Conservation (phyloP, 164 flowering plant genomes). For the Vitis vinifera region DNA sequence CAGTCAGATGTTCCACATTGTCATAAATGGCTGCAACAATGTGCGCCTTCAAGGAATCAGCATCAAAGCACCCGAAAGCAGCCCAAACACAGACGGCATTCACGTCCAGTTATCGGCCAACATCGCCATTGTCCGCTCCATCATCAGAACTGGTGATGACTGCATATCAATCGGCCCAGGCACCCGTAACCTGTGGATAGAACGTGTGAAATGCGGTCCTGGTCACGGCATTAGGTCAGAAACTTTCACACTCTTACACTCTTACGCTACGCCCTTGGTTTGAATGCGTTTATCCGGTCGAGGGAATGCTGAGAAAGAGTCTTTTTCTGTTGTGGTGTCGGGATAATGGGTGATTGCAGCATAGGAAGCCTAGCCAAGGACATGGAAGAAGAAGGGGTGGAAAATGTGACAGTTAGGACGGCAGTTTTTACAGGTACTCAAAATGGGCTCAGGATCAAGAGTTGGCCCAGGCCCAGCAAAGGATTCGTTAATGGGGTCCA, state of each 20-base stretch:
- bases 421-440: conserved; percentile 16
- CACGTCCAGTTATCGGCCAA: conserved; percentile 23
- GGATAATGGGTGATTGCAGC: conserved; percentile 11
- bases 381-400: conserved; percentile 21
- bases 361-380: conserved; percentile 27
- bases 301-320: too few species aligned
- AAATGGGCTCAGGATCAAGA: conserved; percentile 31
- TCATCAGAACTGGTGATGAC: conserved; percentile 30
- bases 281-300: too few species aligned
- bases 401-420: conserved; percentile 26
- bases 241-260: not conserved
- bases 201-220: conserved; percentile 28
- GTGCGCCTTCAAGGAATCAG: conserved; percentile 15
- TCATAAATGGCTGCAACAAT: conserved; percentile 20
- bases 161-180: conserved; percentile 37
- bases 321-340: not conserved
- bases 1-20: conserved; percentile 31
- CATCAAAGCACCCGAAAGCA: conserved; percentile 17
- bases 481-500: conserved; percentile 22
- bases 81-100: conserved; percentile 41
- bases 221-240: conserved; percentile 36
- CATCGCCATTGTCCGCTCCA: conserved; percentile 13
- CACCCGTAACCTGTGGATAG: conserved; percentile 20
- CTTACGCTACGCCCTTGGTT: not conserved
- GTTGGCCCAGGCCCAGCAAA: conserved; percentile 33